phyloP scores from a whole-genome alignment of 352 stramenopile species.

The Globisporangium ultimum region DNA sequence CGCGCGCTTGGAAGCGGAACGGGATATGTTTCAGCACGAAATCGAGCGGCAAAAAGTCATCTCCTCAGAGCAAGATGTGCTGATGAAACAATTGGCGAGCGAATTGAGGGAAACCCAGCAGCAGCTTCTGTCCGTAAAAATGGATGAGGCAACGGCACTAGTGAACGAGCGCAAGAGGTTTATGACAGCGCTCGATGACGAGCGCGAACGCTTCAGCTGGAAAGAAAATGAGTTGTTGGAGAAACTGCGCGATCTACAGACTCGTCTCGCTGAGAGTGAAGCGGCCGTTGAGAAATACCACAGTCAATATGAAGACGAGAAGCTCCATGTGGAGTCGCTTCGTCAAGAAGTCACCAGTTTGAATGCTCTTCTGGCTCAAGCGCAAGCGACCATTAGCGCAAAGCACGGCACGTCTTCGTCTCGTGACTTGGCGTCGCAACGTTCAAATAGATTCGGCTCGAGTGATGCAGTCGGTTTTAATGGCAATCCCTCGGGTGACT shows the following conservation, averaged over 20 bases:
- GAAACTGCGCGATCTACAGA: slow-evolving; percentile 47
- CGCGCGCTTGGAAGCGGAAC: slow-evolving; percentile 26
- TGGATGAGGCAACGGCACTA: slow-evolving; percentile 48
- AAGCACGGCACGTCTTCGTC: slow-evolving; percentile 25
- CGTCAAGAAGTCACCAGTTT: slow-evolving; percentile 65
- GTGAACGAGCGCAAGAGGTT: slow-evolving; percentile 51
- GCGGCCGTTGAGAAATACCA: slow-evolving; percentile 52
- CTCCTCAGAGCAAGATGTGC: slow-evolving; percentile 18
- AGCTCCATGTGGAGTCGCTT: slow-evolving; percentile 61
- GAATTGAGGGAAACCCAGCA: slow-evolving; percentile 43
- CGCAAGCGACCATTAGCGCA: slow-evolving; percentile 43
- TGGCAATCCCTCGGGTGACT: background rate
- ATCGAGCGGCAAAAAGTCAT: slow-evolving; percentile 18
- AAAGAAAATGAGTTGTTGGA: slow-evolving; percentile 56
- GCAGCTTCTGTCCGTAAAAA: slow-evolving; percentile 50
- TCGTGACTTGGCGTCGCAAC: background rate
- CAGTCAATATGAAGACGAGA: slow-evolving; percentile 76
- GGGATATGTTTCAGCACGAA: slow-evolving; percentile 15
- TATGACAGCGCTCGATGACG: slow-evolving; percentile 45
- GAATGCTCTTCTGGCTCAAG: slow-evolving; percentile 57
- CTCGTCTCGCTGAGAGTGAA: slow-evolving; percentile 47
- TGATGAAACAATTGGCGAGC: slow-evolving; percentile 20
- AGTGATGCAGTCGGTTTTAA: background rate
- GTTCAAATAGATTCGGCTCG: background rate
- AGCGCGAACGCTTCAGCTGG: slow-evolving; percentile 44